Base-by-base conservation (phyloP, 129 eudicot species). In the Flaveria bidentis region DNA sequence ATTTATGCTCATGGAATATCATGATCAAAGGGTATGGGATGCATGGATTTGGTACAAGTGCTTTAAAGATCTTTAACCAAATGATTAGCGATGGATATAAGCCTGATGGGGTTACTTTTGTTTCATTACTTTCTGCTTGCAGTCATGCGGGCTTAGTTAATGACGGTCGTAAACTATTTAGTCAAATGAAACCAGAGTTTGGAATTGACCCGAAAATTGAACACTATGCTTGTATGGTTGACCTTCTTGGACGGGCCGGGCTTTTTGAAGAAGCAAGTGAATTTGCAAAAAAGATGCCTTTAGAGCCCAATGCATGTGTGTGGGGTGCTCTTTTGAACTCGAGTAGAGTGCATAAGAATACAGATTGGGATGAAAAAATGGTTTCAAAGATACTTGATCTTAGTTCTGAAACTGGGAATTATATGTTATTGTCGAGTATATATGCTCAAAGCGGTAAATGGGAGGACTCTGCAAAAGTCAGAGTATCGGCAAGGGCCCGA, bases 201-300 rank as follows among this genome's bases (percentile, higher is more conserved):
- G 78, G 70, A 42, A 73, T 92, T 44, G 89, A 89, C 70, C 91
- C 91, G 0, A 76, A 77, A 46, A 71, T 92, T 5, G 92, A 92
- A 73, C 97, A 91, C 73, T 85, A 90, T 61, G 69, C 96, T 46
- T 89, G 91, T 76, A 82, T 87, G 85, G 91, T 92, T 55, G 97
- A 92, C 81, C 92, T 92, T 78, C 80, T 89, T 80, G 97, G 96
- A 9, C 86, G 92, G 33, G 92, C 92, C 20, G 97, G 96, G 67
- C 84, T 89, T 71, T 67, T 85, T 68, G 57, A 78, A 74, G 91
- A 89, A 84, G 96, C 97, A 12, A 81, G 73, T 28, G 85, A 82
- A 13, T 45, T 87, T 47, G 77, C 87, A 46, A 75, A 73, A 69
- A 82, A 71, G 78, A 87, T 92, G 96, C 87, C 91, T 1, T 84